Base-by-base conservation (phyloP, 345 rosid species). In the Salix udensis region DNA sequence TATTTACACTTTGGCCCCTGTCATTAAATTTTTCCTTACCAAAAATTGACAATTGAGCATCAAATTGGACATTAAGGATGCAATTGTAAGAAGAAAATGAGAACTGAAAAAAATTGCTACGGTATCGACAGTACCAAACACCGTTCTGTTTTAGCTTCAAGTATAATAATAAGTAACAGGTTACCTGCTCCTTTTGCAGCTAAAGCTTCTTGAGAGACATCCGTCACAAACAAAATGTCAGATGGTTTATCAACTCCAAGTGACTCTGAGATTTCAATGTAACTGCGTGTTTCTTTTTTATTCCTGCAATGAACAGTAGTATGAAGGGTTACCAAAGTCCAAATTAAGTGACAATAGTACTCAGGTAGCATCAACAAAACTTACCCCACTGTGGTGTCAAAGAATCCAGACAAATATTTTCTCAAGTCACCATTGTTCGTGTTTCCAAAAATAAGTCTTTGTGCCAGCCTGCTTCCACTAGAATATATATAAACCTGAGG, bases 401-500 rank as follows among this genome's bases (percentile, higher is more conserved):
- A 96, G 83, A 86, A 96, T 71, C 98, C 93, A 34, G 94, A 88
- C 55, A 93, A 77, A 83, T 88, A 93, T 84, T 89, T 89, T 81
- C 98, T 89, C 71, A 93, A 80, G 86, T 96, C 95, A 13, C 99
- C 99, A 80, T 82, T 81, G 70, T 86, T 86, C 70, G 99, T 88
- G 74, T 96, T 88, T 37, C 99, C 97, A 76, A 96, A 93, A 74
- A 96, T 53, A 62, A 92, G 97, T 83, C 97, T 89, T 73, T 93
- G 99, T 9, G 98, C 92, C 88, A 96, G 86, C 79, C 99, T 86
- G 86, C 99, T 93, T 60, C 99, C 98, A 61, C 97, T 96, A 44
- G 97, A 96, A 87, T 95, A 95, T 81, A 95, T 93, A 85, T 93
- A 95, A 36, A 93, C 93, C 98, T 93, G 87, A 66, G 55, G 39